Evolutionary conservation across 2,329 filamentous ascomycete species (phyloP).

Genomic region (Alternaria novae-zelandiae): DNA sequence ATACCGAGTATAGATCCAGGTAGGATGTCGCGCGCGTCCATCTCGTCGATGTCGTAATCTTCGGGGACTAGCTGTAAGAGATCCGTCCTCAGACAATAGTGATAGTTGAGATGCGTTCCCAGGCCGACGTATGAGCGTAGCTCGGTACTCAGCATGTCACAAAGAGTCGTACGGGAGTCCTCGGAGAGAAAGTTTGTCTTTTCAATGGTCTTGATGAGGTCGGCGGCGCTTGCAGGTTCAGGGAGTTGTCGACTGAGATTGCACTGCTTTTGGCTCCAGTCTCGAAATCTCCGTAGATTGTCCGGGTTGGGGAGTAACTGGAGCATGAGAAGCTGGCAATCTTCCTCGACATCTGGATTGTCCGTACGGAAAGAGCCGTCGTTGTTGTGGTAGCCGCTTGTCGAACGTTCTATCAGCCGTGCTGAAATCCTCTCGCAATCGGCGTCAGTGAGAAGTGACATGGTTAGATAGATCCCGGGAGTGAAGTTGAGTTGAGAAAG

Average conservation of each 20-base stretch:
- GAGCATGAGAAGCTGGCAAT: background rate
- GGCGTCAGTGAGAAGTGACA: no score
- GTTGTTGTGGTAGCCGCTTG: no score
- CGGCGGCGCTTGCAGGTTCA: background rate
- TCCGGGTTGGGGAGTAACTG: no score
- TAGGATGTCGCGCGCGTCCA: background rate
- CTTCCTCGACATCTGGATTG: no score
- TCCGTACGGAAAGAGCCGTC: no score
- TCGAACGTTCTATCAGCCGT: no score
- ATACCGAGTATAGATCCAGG: background rate
- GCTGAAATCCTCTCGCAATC: no score
- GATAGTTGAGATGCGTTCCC: background rate
- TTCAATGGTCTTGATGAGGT: background rate
- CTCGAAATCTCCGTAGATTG: no score
- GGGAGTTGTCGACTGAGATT: background rate
- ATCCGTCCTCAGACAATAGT: background rate
- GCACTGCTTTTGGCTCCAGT: background rate
- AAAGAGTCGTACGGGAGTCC: background rate
- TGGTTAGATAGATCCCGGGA: no score
- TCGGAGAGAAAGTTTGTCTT: background rate
- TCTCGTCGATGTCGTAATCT: background rate
- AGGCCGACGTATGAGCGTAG: background rate
- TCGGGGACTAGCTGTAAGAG: background rate
- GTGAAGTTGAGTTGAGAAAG: no score
- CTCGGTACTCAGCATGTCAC: background rate